Evolutionary conservation across 805 yeast species (phyloP).

Genomic region (Cyberlindnera subsufficiens): DNA sequence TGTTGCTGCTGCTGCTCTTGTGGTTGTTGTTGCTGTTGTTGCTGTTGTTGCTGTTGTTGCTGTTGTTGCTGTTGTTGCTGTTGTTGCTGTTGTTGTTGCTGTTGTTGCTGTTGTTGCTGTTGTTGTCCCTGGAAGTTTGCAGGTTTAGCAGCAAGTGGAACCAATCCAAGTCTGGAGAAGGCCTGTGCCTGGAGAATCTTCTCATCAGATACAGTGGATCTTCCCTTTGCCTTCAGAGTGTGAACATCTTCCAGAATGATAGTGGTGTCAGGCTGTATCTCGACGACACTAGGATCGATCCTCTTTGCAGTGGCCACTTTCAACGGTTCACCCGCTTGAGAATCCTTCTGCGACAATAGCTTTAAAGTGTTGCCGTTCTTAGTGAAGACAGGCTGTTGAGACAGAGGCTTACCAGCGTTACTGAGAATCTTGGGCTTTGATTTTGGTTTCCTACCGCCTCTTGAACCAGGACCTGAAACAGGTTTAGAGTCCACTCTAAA

Average conservation of each 20-base stretch:
- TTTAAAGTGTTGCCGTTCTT: neutral
- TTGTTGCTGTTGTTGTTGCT: neutral
- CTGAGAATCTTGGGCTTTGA: too few species aligned
- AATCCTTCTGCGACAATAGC: neutral
- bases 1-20: neutral
- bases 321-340: too few species aligned
- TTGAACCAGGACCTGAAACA: slow-evolving; percentile 23
- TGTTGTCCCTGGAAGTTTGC: neutral
- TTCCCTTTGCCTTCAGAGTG: slow-evolving; percentile 17
- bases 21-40: neutral
- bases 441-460: slow-evolving; percentile 19
- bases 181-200: slow-evolving; percentile 2
- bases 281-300: neutral
- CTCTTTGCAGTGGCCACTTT: too few species aligned
- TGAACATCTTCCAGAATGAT: slow-evolving; percentile 18
- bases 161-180: slow-evolving; percentile 10
- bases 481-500: slow-evolving; percentile 23
- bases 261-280: neutral
- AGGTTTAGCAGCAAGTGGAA: slow-evolving; percentile 7
- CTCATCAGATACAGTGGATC: slow-evolving; percentile 17
- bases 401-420: neutral
- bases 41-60: neutral
- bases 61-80: neutral
- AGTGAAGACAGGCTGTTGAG: slow-evolving; percentile 6
- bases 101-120: neutral